Percentiles rank a stretch among this genome's conserved stretches.
Evolutionary conservation across 345 rosid species (phyloP).

Genomic region (Citrus sinensis): DVS_A1.0 CM039163.1:40695001-40695500

Average conservation of each 20-base stretch:
- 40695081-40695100: not conserved
- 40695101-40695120: not conserved
- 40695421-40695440: not conserved
- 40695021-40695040: not conserved
- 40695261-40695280: not conserved
- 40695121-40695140: not conserved
- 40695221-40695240: too few relatives aligned
- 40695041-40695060: not conserved
- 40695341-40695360: not conserved
- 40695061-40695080: not conserved
- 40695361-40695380: not conserved
- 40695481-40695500: not conserved
- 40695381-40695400: constrained; percentile 11
- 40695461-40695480: not conserved
- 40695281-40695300: constrained; percentile 14
- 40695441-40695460: constrained; percentile 6
- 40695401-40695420: not conserved
- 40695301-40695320: not conserved
- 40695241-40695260: too few relatives aligned
- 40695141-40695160: not conserved
- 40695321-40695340: constrained; percentile 3
- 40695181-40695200: not conserved
- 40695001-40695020: not conserved
- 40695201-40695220: not conserved
- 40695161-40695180: not conserved